phyloP scores from a whole-genome alignment of 1,284 basidiomycete species.

The Gomphus sp. region DNA sequence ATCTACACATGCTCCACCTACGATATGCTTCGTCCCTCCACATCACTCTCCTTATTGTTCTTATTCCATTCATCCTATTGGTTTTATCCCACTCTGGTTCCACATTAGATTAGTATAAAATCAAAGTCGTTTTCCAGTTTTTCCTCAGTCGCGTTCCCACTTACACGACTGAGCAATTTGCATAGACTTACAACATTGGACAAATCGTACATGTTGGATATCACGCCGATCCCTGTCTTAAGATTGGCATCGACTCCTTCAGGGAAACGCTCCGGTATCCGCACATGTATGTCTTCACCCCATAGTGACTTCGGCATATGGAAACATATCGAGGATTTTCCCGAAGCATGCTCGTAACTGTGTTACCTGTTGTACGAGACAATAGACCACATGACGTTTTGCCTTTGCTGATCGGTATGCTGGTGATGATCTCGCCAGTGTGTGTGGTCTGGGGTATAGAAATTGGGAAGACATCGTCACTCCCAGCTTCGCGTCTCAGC shows the following conservation, averaged over 20 bases:
- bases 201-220: constrained; percentile 1
- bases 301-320: constrained; percentile 7
- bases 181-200: background rate
- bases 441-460: constrained; percentile 18
- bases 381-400: constrained; percentile 25
- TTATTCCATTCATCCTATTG: too few relatives aligned
- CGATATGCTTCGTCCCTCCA: too few relatives aligned
- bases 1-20: too few relatives aligned
- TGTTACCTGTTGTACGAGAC: constrained; percentile 28
- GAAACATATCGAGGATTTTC: background rate
- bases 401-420: constrained; percentile 26
- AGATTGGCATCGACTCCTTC: constrained; percentile 6
- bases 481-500: constrained; percentile 16
- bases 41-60: too few relatives aligned
- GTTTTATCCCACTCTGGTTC: too few relatives aligned
- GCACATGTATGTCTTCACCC: constrained; percentile 10
- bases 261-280: constrained; percentile 10
- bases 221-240: constrained; percentile 4
- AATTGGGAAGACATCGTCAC: constrained; percentile 26
- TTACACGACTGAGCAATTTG: too few relatives aligned
- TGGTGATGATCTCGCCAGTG: constrained; percentile 23
- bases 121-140: too few relatives aligned
- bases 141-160: too few relatives aligned
- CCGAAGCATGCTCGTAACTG: too few relatives aligned
- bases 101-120: too few relatives aligned